Evolutionary conservation across 768 basidiomycete genomes (phyloP).

Genomic region (Mycena galericulata): DNA sequence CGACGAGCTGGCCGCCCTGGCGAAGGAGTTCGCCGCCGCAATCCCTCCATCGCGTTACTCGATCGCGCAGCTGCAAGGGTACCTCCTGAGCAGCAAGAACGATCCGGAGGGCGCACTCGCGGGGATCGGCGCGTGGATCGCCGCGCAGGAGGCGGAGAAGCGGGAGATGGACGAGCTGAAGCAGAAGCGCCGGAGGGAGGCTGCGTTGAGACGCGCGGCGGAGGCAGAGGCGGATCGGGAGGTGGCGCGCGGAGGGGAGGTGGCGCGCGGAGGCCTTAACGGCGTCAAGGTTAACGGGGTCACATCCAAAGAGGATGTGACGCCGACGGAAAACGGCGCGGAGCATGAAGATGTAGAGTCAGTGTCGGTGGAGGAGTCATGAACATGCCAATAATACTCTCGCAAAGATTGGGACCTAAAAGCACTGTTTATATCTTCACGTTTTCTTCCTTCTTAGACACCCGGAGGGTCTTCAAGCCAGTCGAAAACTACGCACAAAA

Average conservation of each 20-base stretch:
- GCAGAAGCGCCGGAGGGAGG: conserved; percentile 17
- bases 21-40: conserved; percentile 39
- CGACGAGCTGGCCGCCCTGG: conserved; percentile 28
- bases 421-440: too few relatives aligned
- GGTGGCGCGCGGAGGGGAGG: too few relatives aligned
- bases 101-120: conserved; percentile 24
- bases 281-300: neutral
- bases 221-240: conserved; percentile 27
- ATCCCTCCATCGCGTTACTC: conserved; percentile 47
- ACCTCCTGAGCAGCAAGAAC: conserved; percentile 43
- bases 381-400: too few relatives aligned
- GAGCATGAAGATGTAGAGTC: too few relatives aligned
- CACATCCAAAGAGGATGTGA: neutral
- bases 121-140: conserved; percentile 41
- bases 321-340: neutral
- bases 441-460: too few relatives aligned
- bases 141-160: conserved; percentile 38
- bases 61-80: conserved; percentile 54
- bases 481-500: too few relatives aligned
- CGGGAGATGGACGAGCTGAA: conserved; percentile 22
- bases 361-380: too few relatives aligned
- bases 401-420: too few relatives aligned
- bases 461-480: too few relatives aligned
- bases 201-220: conserved; percentile 19
- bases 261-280: neutral